Percentiles rank a stretch among this genome's conserved stretches.
These are phyloP conservation scores for Fraxinus floribunda DNA, from an alignment of 305 asterid species.

Conservation along the genomic window DNA sequence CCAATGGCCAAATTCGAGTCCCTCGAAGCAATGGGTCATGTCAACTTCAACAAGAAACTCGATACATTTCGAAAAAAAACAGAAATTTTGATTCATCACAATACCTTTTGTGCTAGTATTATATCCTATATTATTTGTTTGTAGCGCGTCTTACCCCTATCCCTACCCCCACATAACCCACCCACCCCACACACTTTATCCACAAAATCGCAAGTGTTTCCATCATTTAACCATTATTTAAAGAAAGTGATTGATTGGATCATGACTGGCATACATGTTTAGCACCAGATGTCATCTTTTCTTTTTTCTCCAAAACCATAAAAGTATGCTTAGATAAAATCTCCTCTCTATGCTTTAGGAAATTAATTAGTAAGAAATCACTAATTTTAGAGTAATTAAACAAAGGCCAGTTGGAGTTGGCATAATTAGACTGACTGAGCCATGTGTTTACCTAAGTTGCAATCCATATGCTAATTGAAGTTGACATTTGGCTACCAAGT, in stretches of 20 bases:
- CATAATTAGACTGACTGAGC: neutral
- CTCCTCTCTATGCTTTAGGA: neutral
- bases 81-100: neutral
- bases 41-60: neutral
- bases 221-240: neutral
- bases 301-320: neutral
- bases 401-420: conserved; percentile 10
- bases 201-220: neutral
- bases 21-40: neutral
- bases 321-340: neutral
- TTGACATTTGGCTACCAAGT: neutral
- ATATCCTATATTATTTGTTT: neutral
- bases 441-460: conserved; percentile 9
- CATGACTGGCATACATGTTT: neutral
- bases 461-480: neutral
- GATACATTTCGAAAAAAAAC: neutral
- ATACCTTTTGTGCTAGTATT: neutral
- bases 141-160: neutral
- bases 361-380: conserved; percentile 1
- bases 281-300: neutral
- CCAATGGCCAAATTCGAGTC: neutral
- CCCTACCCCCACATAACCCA: neutral
- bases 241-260: neutral
- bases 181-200: neutral
- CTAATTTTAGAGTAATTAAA: neutral